Evolutionary conservation across 176 grass and related monocot genomes (phyloP).

Genomic region (Oryza officinalis): DNA sequence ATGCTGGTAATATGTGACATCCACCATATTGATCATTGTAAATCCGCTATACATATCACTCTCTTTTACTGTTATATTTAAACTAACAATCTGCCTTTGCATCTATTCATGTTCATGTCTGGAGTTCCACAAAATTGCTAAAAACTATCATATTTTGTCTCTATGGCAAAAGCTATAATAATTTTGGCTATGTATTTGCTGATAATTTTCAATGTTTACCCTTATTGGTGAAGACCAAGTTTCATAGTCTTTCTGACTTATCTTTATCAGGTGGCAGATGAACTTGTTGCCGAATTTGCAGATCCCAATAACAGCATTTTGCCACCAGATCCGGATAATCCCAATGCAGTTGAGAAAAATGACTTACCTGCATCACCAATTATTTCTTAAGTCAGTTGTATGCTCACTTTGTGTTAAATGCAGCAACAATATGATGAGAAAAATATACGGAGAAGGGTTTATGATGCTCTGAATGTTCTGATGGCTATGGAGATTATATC

Average conservation of each 20-base stretch:
- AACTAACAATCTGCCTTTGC: not conserved
- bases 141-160: not conserved
- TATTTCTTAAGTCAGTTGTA: conserved; percentile 8
- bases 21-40: not conserved
- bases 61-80: not conserved
- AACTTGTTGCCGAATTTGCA: conserved; percentile 86
- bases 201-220: not conserved
- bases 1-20: not conserved
- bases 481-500: conserved; percentile 99
- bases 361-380: not conserved
- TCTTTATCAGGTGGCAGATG: conserved; percentile 79
- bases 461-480: conserved; percentile 92
- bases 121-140: conserved; percentile 8
- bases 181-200: not conserved
- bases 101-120: conserved; percentile 11
- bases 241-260: not conserved
- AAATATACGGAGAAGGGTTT: conserved; percentile 97
- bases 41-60: not conserved
- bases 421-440: conserved; percentile 99
- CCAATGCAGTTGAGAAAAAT: conserved; percentile 47
- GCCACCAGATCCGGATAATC: conserved; percentile 68
- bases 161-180: not conserved
- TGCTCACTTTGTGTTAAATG: conserved; percentile 42
- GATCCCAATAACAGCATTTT: conserved; percentile 65
- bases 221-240: conserved; percentile 4